Evolutionary conservation across 2,329 filamentous ascomycete species (phyloP), one percentile per base, ranked within the genome.

Genomic region (Cyphellophora attinorum): DNA sequence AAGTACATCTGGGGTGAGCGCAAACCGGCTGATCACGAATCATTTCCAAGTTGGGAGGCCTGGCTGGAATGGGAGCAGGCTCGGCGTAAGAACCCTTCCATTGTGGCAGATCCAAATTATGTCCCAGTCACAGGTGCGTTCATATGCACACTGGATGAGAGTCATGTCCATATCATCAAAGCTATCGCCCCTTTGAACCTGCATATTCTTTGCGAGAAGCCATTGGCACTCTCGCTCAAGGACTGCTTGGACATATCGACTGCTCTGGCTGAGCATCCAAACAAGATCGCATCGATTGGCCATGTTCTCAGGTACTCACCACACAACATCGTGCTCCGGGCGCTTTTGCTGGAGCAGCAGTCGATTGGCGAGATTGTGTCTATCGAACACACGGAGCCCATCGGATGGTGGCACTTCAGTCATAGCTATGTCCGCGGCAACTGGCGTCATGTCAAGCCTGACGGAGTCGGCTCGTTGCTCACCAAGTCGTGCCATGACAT

Each of bases 401-500:
- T 98, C 0, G 91, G 91, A 1, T 93, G 82, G 79, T 96, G 86
- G 85, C 91, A 96, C 56, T 96, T 93, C 55, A 70, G 81, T 1
- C 88, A 94, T 56, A 85, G 79, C 27, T 94, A 89, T 49, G 89
- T 96, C 21, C 74, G 76, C 29, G 91, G 91, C 11, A 95, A 96
- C 59, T 96, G 91, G 91, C 76, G 89, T 5, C 84, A 83, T 43
- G 77, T 85, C 46, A 79, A 76, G 1, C 14, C 79, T 65, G 4
- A 79, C 72, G n/a, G 88, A 73, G 15, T 89, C 79, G 5, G 62
- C 2, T 89, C 83, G 1, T 68, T 98, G 2, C 69, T 98, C 18
- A 94, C 89, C 3, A 98, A 96, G 60, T 93, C 85, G 39, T 96
- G 91, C 49, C 91, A 98, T 51, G 91, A 98, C 49, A 83, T 98